phyloP scores from a whole-genome alignment of 768 basidiomycete species.

The Cubamyces sp. region DNA sequence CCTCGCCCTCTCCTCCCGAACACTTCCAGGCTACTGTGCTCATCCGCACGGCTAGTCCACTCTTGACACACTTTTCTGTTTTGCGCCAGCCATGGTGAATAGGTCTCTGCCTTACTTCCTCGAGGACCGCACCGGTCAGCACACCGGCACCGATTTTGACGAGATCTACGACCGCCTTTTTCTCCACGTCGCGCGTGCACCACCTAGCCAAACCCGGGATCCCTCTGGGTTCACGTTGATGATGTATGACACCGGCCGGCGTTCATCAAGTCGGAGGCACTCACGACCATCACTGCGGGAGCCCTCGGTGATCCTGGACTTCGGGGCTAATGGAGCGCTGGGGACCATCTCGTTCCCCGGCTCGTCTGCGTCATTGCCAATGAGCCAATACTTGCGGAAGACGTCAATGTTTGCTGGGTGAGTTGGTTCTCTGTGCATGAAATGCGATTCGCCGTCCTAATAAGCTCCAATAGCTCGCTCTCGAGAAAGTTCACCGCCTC shows the following conservation, averaged over 20 bases:
- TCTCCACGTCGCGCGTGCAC: conserved; percentile 59
- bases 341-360: conserved; percentile 61
- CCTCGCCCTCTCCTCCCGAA: background rate
- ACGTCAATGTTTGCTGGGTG: conserved; percentile 69
- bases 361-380: conserved; percentile 51
- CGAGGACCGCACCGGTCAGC: conserved; percentile 67
- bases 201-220: conserved; percentile 32
- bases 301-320: conserved; percentile 64
- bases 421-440: conserved; percentile 31
- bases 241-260: conserved; percentile 69
- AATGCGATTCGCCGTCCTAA: background rate
- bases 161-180: conserved; percentile 80
- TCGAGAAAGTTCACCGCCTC: conserved; percentile 69
- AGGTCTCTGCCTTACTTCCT: conserved; percentile 55
- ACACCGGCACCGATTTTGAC: conserved; percentile 66
- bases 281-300: conserved; percentile 54
- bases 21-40: no score
- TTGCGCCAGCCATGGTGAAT: conserved; percentile 27
- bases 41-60: no score
- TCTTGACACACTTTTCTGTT: background rate
- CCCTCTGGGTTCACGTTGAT: conserved; percentile 44
- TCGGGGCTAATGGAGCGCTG: conserved; percentile 57
- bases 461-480: conserved; percentile 51
- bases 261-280: conserved; percentile 60
- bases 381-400: conserved; percentile 67